Conservation (phyloP, 805 yeast species). For the Yamadazyma kitorensis region DNA sequence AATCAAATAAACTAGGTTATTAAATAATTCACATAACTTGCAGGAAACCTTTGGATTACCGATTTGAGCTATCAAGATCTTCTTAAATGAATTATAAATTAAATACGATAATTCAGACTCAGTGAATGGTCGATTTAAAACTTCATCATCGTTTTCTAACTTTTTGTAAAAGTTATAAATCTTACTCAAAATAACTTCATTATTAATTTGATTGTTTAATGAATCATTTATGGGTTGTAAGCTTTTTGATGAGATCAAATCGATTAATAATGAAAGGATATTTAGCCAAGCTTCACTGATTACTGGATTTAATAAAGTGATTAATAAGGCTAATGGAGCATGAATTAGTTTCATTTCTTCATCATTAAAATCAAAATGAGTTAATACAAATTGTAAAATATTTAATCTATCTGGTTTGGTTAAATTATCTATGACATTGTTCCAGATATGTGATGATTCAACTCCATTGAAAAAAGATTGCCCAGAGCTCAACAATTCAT, state of each 20-base stretch:
- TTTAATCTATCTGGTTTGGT: slow-evolving; percentile 37
- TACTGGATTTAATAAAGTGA: slow-evolving; percentile 30
- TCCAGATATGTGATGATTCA: slow-evolving; percentile 79
- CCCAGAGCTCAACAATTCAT: slow-evolving; percentile 36
- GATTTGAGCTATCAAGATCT: slow-evolving; percentile 17
- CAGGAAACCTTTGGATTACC: slow-evolving; percentile 14
- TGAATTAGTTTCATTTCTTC: slow-evolving; percentile 83
- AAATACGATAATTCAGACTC: slow-evolving; percentile 15
- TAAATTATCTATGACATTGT: slow-evolving; percentile 44
- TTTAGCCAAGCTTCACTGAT: slow-evolving; percentile 30
- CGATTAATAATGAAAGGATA: slow-evolving; percentile 44
- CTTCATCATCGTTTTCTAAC: slow-evolving; percentile 4
- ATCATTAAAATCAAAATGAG: slow-evolving; percentile 71
- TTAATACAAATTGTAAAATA: slow-evolving; percentile 57
- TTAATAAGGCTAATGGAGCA: slow-evolving; percentile 65
- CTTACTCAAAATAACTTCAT: not conserved
- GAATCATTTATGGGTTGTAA: slow-evolving; percentile 20
- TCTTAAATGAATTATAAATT: slow-evolving; percentile 17
- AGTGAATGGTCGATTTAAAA: slow-evolving; percentile 13
- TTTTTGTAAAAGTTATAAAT: slow-evolving; percentile 3
- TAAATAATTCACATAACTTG: slow-evolving; percentile 18
- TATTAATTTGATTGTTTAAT: not conserved
- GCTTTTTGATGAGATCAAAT: slow-evolving; percentile 61
- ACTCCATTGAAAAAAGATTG: slow-evolving; percentile 79
- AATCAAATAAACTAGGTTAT: slow-evolving; percentile 18